A percentile compares a stretch with the other conserved stretches of the same genome.
phyloP scores from a whole-genome alignment of 179 eudicot species.

The Silene coronaria region DNA sequence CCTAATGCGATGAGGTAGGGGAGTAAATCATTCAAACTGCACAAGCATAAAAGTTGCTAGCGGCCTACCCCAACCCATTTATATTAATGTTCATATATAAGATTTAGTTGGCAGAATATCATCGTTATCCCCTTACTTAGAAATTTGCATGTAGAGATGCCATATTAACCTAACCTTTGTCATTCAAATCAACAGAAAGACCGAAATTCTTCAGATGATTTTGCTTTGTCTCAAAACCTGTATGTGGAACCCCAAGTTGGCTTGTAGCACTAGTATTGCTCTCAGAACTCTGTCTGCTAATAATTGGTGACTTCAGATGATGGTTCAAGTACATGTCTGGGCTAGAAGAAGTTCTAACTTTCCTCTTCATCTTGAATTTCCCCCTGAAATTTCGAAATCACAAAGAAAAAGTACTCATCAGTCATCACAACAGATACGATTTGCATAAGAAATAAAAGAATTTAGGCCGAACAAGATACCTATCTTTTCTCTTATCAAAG shows the following conservation, averaged over 20 bases:
- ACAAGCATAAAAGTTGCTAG: too few relatives aligned
- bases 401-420: constrained; percentile 25
- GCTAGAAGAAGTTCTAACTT: constrained; percentile 49
- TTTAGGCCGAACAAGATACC: constrained; percentile 40
- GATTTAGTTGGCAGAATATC: too few relatives aligned
- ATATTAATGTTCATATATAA: too few relatives aligned
- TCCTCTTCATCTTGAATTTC: constrained; percentile 84
- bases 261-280: constrained; percentile 39
- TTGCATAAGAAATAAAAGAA: constrained; percentile 1
- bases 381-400: constrained; percentile 32
- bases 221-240: constrained; percentile 41
- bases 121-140: too few relatives aligned
- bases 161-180: constrained; percentile 37
- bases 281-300: constrained; percentile 37
- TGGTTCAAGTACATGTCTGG: constrained; percentile 62
- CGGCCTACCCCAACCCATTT: too few relatives aligned
- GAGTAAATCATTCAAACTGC: too few relatives aligned
- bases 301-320: constrained; percentile 39
- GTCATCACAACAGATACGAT: constrained; percentile 15
- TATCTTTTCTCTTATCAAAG: constrained; percentile 81
- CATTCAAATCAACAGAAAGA: constrained; percentile 42
- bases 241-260: constrained; percentile 46
- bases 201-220: constrained; percentile 34
- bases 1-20: too few relatives aligned
- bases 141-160: not conserved